phyloP scores from a whole-genome alignment of 2,329 filamentous ascomycete genomes.

The Ilyonectria sp. region DNA sequence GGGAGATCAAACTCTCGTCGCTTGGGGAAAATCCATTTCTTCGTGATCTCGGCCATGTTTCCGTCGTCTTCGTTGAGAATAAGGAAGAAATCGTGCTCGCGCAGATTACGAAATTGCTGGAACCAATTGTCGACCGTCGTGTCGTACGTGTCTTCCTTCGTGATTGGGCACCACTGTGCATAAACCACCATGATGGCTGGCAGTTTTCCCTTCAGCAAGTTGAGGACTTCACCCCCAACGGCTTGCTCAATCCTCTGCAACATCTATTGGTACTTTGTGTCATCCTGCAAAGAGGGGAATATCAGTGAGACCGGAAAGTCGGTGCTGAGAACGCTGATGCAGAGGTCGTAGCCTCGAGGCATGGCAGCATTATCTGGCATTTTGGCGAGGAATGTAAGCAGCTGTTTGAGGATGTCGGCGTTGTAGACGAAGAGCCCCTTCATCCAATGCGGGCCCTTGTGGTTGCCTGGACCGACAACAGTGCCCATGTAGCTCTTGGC shows the following conservation, averaged over 20 bases:
- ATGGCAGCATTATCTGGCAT: constrained; percentile 61
- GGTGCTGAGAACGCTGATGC: constrained; percentile 62
- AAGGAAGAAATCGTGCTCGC: constrained; percentile 42
- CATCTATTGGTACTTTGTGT: constrained; percentile 29
- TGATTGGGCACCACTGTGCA: constrained; percentile 64
- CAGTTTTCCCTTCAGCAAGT: constrained; percentile 54
- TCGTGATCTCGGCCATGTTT: constrained; percentile 62
- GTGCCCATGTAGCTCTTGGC: constrained; percentile 55
- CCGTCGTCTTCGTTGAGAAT: constrained; percentile 52
- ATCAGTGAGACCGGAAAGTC: constrained; percentile 55
- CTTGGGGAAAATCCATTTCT: constrained; percentile 62
- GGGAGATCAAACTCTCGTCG: constrained; percentile 63
- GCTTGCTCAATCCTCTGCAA: constrained; percentile 54
- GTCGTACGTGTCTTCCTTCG: constrained; percentile 54
- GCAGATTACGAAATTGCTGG: constrained; percentile 55
- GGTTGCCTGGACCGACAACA: constrained; percentile 24
- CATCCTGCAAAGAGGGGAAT: constrained; percentile 54
- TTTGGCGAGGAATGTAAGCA: constrained; percentile 58
- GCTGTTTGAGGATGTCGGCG: constrained; percentile 53
- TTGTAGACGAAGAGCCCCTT: constrained; percentile 60
- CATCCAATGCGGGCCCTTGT: constrained; percentile 47
- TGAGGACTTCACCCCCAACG: constrained; percentile 55
- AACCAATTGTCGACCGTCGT: constrained; percentile 55
- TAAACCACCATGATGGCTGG: constrained; percentile 61
- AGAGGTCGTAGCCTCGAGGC: constrained; percentile 63